Conservation (phyloP, 2,329 filamentous ascomycete species). For the Furcasterigmium sp. region DNA sequence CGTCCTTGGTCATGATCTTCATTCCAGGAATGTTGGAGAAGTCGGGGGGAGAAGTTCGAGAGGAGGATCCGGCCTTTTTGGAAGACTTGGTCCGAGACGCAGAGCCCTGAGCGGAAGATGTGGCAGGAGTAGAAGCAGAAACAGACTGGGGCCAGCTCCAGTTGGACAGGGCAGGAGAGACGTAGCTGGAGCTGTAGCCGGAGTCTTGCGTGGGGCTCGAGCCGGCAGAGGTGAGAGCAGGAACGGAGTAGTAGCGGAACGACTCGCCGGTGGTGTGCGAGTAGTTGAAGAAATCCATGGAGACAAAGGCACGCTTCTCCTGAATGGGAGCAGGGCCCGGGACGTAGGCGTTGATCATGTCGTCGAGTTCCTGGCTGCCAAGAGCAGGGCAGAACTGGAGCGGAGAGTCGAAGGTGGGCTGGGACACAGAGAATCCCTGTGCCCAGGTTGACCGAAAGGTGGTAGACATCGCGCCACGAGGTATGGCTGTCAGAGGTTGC, state of each 20-base stretch:
- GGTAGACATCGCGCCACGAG: constrained; percentile 19
- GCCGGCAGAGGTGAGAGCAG: constrained; percentile 35
- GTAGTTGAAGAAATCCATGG: constrained; percentile 55
- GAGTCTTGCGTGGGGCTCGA: constrained; percentile 39
- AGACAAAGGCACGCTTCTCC: constrained; percentile 53
- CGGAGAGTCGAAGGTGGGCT: constrained; percentile 49
- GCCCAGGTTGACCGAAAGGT: constrained; percentile 31
- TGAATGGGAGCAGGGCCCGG: constrained; percentile 45
- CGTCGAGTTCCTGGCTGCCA: constrained; percentile 55
- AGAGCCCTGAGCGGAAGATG: constrained; percentile 19
- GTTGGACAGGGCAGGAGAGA: constrained; percentile 43
- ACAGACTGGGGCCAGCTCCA: constrained; percentile 35
- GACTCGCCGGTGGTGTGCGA: constrained; percentile 47
- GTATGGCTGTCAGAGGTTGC: background rate
- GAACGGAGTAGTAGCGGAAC: constrained; percentile 57
- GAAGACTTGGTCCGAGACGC: constrained; percentile 15
- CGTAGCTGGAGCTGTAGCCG: constrained; percentile 38
- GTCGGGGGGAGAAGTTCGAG: constrained; percentile 24
- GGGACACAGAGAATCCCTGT: constrained; percentile 55
- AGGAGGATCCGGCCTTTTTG: constrained; percentile 16
- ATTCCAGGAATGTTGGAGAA: constrained; percentile 55
- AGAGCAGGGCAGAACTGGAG: constrained; percentile 64
- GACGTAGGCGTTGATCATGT: constrained; percentile 54
- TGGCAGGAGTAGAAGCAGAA: constrained; percentile 20
- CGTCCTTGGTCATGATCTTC: constrained; percentile 62